These are phyloP conservation scores for Massospora cicadina DNA, from an alignment of 371 early-diverging fungal genomes.

Conservation along the genomic window DNA sequence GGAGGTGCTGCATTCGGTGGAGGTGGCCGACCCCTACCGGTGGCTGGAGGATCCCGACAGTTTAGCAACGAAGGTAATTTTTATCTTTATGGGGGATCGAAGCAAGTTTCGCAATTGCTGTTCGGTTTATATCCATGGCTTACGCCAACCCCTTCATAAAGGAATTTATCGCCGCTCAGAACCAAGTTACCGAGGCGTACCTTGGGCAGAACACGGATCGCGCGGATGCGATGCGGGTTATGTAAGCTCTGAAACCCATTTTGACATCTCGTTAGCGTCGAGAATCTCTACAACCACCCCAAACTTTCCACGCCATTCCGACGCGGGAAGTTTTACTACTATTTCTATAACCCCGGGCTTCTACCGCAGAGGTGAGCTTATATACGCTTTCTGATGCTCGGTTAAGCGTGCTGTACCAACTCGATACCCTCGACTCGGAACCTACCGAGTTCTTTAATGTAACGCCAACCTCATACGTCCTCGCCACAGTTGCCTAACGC, in stretches of 20 bases:
- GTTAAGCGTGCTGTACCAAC: slow-evolving; percentile 23
- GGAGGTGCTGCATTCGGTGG: slow-evolving; percentile 23
- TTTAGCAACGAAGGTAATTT: slow-evolving; percentile 22
- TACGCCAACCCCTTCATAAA: neutral
- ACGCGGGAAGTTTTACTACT: slow-evolving; percentile 36
- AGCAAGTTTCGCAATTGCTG: no score
- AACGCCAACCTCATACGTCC: neutral
- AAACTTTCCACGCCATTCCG: slow-evolving; percentile 29
- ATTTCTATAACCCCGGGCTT: slow-evolving; percentile 40
- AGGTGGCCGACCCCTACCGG: slow-evolving; percentile 29
- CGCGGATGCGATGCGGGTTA: neutral
- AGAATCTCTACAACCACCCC: slow-evolving; percentile 22
- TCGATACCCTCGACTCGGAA: slow-evolving; percentile 17
- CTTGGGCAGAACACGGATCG: slow-evolving; percentile 19
- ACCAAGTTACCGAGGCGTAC: slow-evolving; percentile 15
- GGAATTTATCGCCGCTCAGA: slow-evolving; percentile 23
- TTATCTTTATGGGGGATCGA: no score
- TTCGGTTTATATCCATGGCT: slow-evolving; percentile 8
- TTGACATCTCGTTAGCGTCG: slow-evolving; percentile 14
- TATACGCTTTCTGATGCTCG: neutral
- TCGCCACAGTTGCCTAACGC: neutral
- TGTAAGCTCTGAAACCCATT: slow-evolving; percentile 10
- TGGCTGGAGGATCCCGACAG: slow-evolving; percentile 34
- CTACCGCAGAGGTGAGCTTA: slow-evolving; percentile 28
- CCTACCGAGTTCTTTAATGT: slow-evolving; percentile 27